Conservation (phyloP, 2,329 filamentous ascomycete species). For the Colletotrichum lentis region DNA sequence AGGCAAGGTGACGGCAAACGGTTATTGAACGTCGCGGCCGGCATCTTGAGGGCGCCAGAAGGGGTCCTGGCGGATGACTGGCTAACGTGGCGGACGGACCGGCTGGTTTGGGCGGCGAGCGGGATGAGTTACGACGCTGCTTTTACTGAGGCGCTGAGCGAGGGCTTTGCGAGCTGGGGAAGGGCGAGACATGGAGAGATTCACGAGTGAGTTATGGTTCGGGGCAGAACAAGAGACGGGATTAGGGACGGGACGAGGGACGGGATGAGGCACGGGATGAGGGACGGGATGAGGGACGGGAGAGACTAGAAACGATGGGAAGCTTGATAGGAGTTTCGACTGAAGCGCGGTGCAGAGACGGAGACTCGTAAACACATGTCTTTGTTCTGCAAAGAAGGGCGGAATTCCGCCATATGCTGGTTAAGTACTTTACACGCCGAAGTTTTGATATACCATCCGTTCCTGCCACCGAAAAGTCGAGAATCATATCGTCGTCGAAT, state of each 20-base stretch:
- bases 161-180: constrained; percentile 52
- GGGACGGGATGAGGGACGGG: too few relatives aligned
- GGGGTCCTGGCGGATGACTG: constrained; percentile 55
- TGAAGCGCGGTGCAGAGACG: too few relatives aligned
- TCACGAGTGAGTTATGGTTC: constrained; percentile 9
- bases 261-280: too few relatives aligned
- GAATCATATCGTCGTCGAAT: not conserved
- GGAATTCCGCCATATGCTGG: constrained; percentile 28
- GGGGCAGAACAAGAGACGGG: too few relatives aligned
- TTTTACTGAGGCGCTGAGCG: constrained; percentile 48
- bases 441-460: not conserved
- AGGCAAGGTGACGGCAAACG: constrained; percentile 13
- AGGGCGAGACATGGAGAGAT: constrained; percentile 47
- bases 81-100: constrained; percentile 55
- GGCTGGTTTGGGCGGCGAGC: constrained; percentile 46
- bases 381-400: constrained; percentile 21
- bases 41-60: constrained; percentile 55
- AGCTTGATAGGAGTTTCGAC: too few relatives aligned
- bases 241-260: constrained; percentile 21
- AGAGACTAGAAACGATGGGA: too few relatives aligned
- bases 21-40: constrained; percentile 54
- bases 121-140: constrained; percentile 50
- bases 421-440: constrained; percentile 6
- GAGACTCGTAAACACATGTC: not conserved
- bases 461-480: not conserved